Percentiles rank a stretch among this genome's conserved stretches.
Evolutionary conservation across 2,329 filamentous ascomycete species (phyloP).

Genomic region (Myotisia sp.): DNA sequence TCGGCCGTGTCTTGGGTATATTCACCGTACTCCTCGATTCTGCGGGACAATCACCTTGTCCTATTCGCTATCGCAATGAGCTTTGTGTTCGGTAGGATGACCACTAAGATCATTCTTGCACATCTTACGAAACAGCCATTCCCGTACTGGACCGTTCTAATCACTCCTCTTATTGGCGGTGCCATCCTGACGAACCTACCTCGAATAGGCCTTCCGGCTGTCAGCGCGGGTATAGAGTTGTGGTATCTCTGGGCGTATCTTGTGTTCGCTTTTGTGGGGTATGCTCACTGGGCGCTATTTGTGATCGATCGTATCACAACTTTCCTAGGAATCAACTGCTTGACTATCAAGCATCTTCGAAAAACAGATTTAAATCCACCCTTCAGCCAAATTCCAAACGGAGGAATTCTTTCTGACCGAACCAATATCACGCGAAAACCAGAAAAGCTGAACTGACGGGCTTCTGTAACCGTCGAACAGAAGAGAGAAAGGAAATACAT

Average conservation of each 20-base stretch:
- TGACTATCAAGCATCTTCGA: constrained; percentile 53
- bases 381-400: neutral
- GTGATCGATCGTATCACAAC: constrained; percentile 85
- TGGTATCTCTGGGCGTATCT: constrained; percentile 78
- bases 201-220: constrained; percentile 52
- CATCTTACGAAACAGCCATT: constrained; percentile 89
- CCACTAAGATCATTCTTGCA: constrained; percentile 95
- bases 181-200: constrained; percentile 74
- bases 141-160: constrained; percentile 89
- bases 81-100: constrained; percentile 97
- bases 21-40: constrained; percentile 70
- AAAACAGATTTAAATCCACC: neutral
- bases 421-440: neutral
- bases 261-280: constrained; percentile 66
- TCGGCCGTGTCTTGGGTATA: constrained; percentile 73
- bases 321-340: constrained; percentile 83
- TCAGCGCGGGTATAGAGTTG: constrained; percentile 55
- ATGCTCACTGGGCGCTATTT: constrained; percentile 82
- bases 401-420: neutral
- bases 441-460: constrained; percentile 2
- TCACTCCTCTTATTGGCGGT: constrained; percentile 73
- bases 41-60: constrained; percentile 72
- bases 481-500: too few relatives aligned
- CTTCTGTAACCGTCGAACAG: too few relatives aligned
- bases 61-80: constrained; percentile 87